Evolutionary conservation across 1,284 basidiomycete genomes (phyloP).

Genomic region (Melampsora abietis-canadensis): DNA sequence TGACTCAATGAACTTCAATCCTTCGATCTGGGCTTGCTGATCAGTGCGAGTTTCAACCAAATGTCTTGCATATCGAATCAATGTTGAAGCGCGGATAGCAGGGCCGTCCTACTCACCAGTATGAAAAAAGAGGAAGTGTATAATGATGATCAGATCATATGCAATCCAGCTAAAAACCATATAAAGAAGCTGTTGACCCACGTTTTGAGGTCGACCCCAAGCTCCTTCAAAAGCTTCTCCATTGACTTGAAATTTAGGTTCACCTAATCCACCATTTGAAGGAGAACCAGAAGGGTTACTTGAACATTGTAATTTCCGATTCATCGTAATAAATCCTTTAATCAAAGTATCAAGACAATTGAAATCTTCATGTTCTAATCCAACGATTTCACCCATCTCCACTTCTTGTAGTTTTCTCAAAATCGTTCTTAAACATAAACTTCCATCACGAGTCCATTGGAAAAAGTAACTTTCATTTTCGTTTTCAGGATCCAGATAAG

Average conservation of each 20-base stretch:
- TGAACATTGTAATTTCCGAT: slow-evolving; percentile 54
- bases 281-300: slow-evolving; percentile 56
- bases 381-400: slow-evolving; percentile 42
- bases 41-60: slow-evolving; percentile 31
- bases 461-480: slow-evolving; percentile 46
- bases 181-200: background rate
- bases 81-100: slow-evolving; percentile 43
- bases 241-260: slow-evolving; percentile 59
- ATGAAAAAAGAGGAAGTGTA: background rate
- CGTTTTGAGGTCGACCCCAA: slow-evolving; percentile 57
- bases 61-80: slow-evolving; percentile 43
- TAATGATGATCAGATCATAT: background rate
- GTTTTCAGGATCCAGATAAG: slow-evolving; percentile 44
- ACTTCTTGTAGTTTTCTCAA: slow-evolving; percentile 33
- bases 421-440: slow-evolving; percentile 43
- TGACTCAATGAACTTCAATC: slow-evolving; percentile 9
- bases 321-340: slow-evolving; percentile 52
- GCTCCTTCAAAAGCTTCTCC: slow-evolving; percentile 53
- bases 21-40: background rate
- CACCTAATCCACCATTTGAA: slow-evolving; percentile 57
- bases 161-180: background rate
- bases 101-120: slow-evolving; percentile 44
- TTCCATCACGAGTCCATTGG: slow-evolving; percentile 46
- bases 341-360: slow-evolving; percentile 50
- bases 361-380: slow-evolving; percentile 19